Conservation (phyloP, 2,329 filamentous ascomycete genomes). For the Neonectria ditissima region DNA sequence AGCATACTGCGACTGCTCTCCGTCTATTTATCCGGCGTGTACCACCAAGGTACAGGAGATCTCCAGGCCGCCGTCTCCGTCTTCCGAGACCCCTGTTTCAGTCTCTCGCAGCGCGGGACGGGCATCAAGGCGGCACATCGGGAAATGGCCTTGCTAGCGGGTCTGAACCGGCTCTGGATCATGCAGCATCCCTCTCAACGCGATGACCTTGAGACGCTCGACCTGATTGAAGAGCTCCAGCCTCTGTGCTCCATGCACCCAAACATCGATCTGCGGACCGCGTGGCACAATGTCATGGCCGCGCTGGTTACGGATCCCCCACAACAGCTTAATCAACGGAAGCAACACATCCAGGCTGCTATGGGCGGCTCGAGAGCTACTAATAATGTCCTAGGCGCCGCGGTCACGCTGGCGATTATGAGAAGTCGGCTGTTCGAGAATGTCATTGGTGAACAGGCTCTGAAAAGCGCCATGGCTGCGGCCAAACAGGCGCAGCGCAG, state of each 20-base stretch:
- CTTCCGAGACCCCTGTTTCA: slow-evolving; percentile 73
- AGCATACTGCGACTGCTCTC: slow-evolving; percentile 62
- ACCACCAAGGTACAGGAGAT: slow-evolving; percentile 81
- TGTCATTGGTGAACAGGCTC: slow-evolving; percentile 82
- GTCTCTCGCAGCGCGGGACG: slow-evolving; percentile 51
- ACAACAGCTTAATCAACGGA: slow-evolving; percentile 79
- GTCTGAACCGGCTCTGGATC: slow-evolving; percentile 78
- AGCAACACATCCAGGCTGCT: slow-evolving; percentile 80
- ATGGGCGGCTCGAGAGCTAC: slow-evolving; percentile 76
- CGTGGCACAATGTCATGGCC: slow-evolving; percentile 81
- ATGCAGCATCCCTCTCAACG: slow-evolving; percentile 71
- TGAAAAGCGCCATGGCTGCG: slow-evolving; percentile 80
- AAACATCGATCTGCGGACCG: slow-evolving; percentile 81
- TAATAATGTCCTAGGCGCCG: slow-evolving; percentile 82
- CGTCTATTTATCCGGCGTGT: slow-evolving; percentile 80
- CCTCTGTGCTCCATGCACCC: slow-evolving; percentile 75
- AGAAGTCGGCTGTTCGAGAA: slow-evolving; percentile 84
- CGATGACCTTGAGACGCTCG: slow-evolving; percentile 68
- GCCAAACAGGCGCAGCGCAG: slow-evolving; percentile 75
- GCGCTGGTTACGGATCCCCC: slow-evolving; percentile 72
- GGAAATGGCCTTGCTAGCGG: slow-evolving; percentile 74
- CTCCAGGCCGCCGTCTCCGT: slow-evolving; percentile 74
- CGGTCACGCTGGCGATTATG: slow-evolving; percentile 88
- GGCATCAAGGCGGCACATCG: slow-evolving; percentile 64
- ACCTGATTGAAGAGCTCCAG: slow-evolving; percentile 74